Conservation (phyloP, 306 rosid species). For the Dryas alaskensis region DNA sequence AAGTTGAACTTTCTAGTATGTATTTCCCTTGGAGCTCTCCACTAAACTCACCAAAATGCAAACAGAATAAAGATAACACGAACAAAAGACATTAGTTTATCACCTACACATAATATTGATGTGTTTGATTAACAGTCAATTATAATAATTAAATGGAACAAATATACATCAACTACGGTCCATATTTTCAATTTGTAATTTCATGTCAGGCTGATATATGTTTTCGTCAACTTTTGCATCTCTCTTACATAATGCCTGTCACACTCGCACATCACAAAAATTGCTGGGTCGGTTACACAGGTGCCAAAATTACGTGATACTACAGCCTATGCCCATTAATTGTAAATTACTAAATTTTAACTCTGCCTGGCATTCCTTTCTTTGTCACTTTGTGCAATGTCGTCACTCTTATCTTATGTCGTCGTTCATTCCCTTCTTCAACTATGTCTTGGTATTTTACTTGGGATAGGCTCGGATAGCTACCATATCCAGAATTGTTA, state of each 20-base stretch:
- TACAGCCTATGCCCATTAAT: not conserved
- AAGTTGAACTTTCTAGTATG: not conserved
- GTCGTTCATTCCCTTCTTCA: not conserved
- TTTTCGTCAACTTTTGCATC: not conserved
- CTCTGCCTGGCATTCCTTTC: not conserved
- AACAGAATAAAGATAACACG: too few relatives aligned
- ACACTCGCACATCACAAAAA: not conserved
- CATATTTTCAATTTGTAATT: not conserved
- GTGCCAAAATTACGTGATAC: not conserved
- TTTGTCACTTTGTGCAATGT: not conserved
- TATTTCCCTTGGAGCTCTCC: too few relatives aligned
- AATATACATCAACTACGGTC: too few relatives aligned
- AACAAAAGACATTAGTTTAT: too few relatives aligned
- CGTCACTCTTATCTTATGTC: not conserved
- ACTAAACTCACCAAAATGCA: too few relatives aligned
- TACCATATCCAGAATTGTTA: not conserved
- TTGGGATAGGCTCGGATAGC: not conserved
- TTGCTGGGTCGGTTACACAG: not conserved
- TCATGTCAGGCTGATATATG: not conserved
- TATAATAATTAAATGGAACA: too few relatives aligned
- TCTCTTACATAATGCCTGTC: not conserved
- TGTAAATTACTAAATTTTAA: not conserved
- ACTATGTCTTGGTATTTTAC: not conserved
- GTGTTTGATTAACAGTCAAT: too few relatives aligned
- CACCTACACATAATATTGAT: too few relatives aligned